These are phyloP conservation scores for Leccinum subgranulosum DNA, from an alignment of 768 basidiomycete species.

Conservation along the genomic window DNA sequence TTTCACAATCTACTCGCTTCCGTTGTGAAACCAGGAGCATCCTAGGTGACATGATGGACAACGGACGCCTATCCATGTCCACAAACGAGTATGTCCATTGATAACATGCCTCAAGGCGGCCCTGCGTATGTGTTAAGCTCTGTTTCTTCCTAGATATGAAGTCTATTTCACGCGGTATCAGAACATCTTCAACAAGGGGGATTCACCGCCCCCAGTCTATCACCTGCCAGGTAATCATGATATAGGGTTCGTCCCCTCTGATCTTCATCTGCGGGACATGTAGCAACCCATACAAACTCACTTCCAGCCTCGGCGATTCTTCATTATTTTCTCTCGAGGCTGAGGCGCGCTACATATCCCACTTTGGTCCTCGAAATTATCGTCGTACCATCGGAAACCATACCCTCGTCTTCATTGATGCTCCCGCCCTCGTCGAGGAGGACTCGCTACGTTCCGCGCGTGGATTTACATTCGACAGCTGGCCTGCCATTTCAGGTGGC, in stretches of 20 bases:
- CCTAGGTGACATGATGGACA: constrained; percentile 80
- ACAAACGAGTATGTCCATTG: constrained; percentile 59
- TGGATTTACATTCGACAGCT: constrained; percentile 41
- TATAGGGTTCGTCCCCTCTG: constrained; percentile 51
- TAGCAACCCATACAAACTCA: constrained; percentile 1
- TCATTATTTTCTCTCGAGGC: constrained; percentile 40
- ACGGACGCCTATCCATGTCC: constrained; percentile 63
- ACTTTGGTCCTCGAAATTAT: constrained; percentile 76
- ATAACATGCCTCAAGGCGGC: not conserved
- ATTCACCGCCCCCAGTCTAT: constrained; percentile 49
- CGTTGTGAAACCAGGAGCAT: not conserved
- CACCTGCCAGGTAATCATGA: constrained; percentile 93
- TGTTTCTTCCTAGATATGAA: constrained; percentile 57
- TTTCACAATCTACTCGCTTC: not conserved
- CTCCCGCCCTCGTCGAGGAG: constrained; percentile 72
- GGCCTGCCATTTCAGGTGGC: constrained; percentile 48
- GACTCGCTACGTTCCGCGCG: constrained; percentile 48
- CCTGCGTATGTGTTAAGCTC: constrained; percentile 5
- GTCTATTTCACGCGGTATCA: constrained; percentile 65
- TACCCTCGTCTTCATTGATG: constrained; percentile 69
- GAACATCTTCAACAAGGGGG: constrained; percentile 57
- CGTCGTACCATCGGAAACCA: constrained; percentile 66
- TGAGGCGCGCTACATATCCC: constrained; percentile 56
- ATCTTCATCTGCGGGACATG: not conserved
- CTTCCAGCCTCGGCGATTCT: constrained; percentile 28